Evolutionary conservation across 768 basidiomycete genomes (phyloP).

Genomic region (Boletus rubescentipes): DNA sequence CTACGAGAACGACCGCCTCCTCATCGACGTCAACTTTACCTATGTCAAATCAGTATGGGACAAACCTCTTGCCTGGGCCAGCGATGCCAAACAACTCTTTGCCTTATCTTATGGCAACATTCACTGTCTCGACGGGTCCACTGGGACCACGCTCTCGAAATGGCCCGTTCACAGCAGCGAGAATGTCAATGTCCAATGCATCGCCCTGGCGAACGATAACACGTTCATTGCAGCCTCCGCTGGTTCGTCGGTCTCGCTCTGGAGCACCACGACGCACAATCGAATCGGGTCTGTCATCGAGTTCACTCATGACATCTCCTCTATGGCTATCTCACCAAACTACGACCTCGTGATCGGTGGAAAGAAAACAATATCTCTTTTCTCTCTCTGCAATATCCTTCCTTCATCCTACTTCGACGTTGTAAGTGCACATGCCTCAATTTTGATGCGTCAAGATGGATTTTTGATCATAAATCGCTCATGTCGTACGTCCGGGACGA

Average conservation of each 20-base stretch:
- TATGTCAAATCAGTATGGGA: not conserved
- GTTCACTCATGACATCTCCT: not conserved
- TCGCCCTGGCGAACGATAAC: not conserved
- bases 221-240: not conserved
- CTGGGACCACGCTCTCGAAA: not conserved
- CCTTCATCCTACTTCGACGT: not conserved
- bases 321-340: not conserved
- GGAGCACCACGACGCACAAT: not conserved
- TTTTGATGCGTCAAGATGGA: not conserved
- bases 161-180: not conserved
- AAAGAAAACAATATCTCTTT: not conserved
- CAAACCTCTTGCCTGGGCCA: constrained; percentile 1
- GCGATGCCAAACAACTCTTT: not conserved
- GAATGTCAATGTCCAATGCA: not conserved
- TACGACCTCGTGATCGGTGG: not conserved
- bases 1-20: not conserved
- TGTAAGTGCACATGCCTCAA: not conserved
- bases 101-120: not conserved
- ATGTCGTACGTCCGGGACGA: not conserved
- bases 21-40: not conserved
- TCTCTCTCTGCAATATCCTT: not conserved
- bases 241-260: constrained; percentile 3
- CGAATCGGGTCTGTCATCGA: not conserved
- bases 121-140: not conserved
- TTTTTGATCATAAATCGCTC: not conserved